Evolutionary conservation across 768 basidiomycete genomes (phyloP).

Genomic region (Russula foetens): DNA sequence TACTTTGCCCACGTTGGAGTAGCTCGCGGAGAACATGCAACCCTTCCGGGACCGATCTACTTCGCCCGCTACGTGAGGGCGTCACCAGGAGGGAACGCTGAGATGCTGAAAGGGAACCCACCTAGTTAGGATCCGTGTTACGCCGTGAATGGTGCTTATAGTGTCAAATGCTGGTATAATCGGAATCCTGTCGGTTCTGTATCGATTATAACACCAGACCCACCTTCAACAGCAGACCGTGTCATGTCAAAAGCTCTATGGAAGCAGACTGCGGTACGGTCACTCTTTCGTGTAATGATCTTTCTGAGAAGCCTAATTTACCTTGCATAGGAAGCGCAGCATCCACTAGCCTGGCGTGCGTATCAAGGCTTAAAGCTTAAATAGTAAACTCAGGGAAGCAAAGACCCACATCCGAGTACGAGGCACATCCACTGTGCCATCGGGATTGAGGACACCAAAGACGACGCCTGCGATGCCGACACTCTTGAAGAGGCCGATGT

Average conservation of each 20-base stretch:
- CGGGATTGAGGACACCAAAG: slow-evolving; percentile 48
- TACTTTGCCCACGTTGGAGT: slow-evolving; percentile 8
- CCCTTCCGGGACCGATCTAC: slow-evolving; percentile 29
- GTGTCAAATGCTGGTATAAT: slow-evolving; percentile 28
- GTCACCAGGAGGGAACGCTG: not conserved
- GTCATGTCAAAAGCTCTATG: slow-evolving; percentile 70
- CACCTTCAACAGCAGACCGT: slow-evolving; percentile 22
- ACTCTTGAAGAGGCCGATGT: slow-evolving; percentile 54
- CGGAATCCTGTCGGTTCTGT: not conserved
- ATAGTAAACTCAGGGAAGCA: not conserved
- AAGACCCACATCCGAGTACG: slow-evolving; percentile 45
- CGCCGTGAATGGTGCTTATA: slow-evolving; percentile 48
- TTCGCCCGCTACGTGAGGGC: slow-evolving; percentile 41
- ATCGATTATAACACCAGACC: not conserved
- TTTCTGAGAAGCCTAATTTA: slow-evolving; percentile 20
- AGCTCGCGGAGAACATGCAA: slow-evolving; percentile 20
- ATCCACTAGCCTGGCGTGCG: slow-evolving; percentile 39
- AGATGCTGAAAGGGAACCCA: slow-evolving; percentile 23
- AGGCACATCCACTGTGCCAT: slow-evolving; percentile 53
- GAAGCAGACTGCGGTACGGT: slow-evolving; percentile 49
- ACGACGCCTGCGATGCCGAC: slow-evolving; percentile 58
- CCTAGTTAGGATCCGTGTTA: slow-evolving; percentile 80
- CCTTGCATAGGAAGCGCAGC: slow-evolving; percentile 58
- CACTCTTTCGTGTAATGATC: not conserved
- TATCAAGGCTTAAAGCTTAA: not conserved